Percentiles rank a stretch among this genome's conserved stretches.
Conservation (phyloP, 257 asterid species). For the Jaltomata sinuosa region DNA sequence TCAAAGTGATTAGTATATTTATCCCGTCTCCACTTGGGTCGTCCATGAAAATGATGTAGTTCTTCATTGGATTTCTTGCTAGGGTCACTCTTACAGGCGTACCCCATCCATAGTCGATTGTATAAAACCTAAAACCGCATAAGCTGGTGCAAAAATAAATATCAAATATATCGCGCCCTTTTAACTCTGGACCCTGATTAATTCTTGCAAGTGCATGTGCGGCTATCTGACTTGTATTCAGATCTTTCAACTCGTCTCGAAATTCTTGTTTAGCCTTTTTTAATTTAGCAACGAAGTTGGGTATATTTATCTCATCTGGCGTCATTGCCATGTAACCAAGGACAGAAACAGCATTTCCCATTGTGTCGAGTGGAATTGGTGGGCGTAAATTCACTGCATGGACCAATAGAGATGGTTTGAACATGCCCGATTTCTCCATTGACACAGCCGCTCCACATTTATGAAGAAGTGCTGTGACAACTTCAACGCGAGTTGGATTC, state of each 20-base stretch:
- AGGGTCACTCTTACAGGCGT: no score
- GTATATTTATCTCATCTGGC: background rate
- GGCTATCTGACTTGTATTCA: background rate
- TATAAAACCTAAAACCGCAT: background rate
- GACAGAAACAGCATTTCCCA: background rate
- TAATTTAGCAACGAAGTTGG: background rate
- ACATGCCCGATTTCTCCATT: background rate
- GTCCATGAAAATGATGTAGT: no score
- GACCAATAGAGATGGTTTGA: no score
- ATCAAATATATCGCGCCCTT: background rate
- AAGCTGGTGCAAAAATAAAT: background rate
- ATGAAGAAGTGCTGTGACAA: background rate
- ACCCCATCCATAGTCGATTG: background rate
- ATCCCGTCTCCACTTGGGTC: no score
- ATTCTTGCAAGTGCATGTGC: background rate
- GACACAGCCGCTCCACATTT: background rate
- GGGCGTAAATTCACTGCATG: background rate
- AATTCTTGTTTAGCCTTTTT: background rate
- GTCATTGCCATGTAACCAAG: background rate
- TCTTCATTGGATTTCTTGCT: no score
- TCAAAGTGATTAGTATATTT: no score
- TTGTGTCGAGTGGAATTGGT: background rate
- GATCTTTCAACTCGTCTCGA: background rate
- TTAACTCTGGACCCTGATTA: background rate
- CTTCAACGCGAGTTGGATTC: background rate